Percentiles rank a stretch among this genome's conserved stretches.
These are phyloP conservation scores for Lachancea meyersii DNA, from an alignment of 805 yeast species.

Conservation along the genomic window DNA sequence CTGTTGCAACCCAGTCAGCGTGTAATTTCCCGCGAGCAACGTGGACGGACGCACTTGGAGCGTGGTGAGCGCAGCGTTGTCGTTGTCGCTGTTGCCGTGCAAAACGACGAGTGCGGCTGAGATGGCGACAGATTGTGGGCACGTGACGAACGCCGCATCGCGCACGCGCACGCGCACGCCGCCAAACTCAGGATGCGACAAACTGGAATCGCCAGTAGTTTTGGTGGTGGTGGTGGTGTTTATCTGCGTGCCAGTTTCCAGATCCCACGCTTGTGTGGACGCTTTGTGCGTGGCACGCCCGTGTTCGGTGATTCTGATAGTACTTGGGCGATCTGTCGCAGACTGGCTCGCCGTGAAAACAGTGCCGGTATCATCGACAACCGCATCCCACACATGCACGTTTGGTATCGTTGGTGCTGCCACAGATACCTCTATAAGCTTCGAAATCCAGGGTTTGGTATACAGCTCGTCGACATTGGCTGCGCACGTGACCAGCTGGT, in stretches of 20 bases:
- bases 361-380: background rate
- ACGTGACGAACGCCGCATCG: background rate
- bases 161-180: too few relatives aligned
- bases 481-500: slow-evolving; percentile 2
- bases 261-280: background rate
- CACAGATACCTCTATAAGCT: background rate
- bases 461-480: background rate
- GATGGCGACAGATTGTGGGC: background rate
- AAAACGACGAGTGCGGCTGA: background rate
- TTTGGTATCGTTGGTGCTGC: background rate
- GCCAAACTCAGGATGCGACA: too few relatives aligned
- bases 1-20: background rate
- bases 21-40: background rate
- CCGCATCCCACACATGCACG: background rate
- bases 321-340: background rate
- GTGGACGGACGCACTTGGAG: background rate
- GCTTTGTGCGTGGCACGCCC: background rate
- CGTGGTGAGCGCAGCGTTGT: background rate
- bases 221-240: background rate
- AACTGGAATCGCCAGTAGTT: too few relatives aligned
- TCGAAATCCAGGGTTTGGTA: slow-evolving; percentile 3
- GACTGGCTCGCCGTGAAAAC: background rate
- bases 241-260: background rate
- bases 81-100: background rate
- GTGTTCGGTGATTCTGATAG: background rate